Evolutionary conservation across 139 green algal genomes (phyloP), one percentile per base, ranked within the genome.

Genomic region (Marvania coccoides): DNA sequence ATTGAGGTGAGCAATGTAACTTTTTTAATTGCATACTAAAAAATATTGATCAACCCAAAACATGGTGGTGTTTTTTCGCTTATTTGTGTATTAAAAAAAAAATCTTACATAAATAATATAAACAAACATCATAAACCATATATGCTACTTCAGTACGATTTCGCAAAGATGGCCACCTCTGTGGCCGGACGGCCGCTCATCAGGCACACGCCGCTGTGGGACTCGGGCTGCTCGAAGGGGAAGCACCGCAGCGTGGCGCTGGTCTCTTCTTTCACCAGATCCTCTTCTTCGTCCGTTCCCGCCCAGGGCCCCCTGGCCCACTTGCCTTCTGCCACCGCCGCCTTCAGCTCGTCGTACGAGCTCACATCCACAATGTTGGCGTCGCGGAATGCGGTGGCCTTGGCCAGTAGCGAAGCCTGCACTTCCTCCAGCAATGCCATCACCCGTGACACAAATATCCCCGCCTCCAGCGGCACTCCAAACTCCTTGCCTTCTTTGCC

Each of bases 401-500:
- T 66, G 3, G 61, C 48, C 62, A 97, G 77, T 45, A 94, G 58
- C 2, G 15, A 28, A 0, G 53, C 69, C 70, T 91, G 86, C 12
- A 79, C 36, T 0, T 87, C 76, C 2, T 85, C 76, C 59, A 97
- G 73, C 42, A 83, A 56, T 2, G 36, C 54, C 31, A 62, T 19
- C 38, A 82, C 53, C 53, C 85, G 71, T 4, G 37, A 51, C 28
- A 88, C 72, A 54, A 97, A 89, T 23, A 61, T 64, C 15, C 45
- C 53, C 4, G 76, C 36, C 42, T 92, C 88, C 70, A 91, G 73
- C 0, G 89, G 59, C 2, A 97, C 82, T 2, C 90, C 91, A 71
- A 96, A 87, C 67, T 87, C 57, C 82, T 99, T 99, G 69, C 93
- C 93, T 67, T 95, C 87, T 82, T 98, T 98, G 53, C 94, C 94